Conservation (phyloP, 2,329 filamentous ascomycete genomes). For the Tolypocladium cylindrosporum region DNA sequence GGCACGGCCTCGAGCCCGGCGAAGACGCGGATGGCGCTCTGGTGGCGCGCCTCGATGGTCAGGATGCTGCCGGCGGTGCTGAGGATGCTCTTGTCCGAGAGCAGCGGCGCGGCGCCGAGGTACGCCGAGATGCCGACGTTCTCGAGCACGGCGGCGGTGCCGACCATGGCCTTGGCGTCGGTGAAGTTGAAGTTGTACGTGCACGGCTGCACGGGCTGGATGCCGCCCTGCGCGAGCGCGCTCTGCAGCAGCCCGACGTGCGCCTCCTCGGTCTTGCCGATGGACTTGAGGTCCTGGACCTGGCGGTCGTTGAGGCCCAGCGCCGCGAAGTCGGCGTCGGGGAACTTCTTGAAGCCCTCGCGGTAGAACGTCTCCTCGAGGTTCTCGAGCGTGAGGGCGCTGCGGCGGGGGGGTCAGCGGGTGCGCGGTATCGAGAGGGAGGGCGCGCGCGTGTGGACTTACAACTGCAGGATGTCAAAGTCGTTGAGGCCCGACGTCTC, state of each 20-base stretch:
- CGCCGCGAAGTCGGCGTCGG: slow-evolving; percentile 53
- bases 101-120: slow-evolving; percentile 58
- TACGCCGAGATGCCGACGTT: slow-evolving; percentile 66
- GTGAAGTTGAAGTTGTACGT: slow-evolving; percentile 63
- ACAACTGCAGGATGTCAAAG: slow-evolving; percentile 50
- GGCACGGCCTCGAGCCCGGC: slow-evolving; percentile 50
- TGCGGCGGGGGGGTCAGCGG: slow-evolving; percentile 1
- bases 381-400: slow-evolving; percentile 62
- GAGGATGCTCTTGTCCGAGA: slow-evolving; percentile 50
- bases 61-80: slow-evolving; percentile 60
- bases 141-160: slow-evolving; percentile 60
- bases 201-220: slow-evolving; percentile 58
- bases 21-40: slow-evolving; percentile 59
- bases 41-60: slow-evolving; percentile 64
- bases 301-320: slow-evolving; percentile 19
- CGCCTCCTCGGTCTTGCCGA: slow-evolving; percentile 51
- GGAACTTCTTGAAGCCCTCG: slow-evolving; percentile 59
- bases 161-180: slow-evolving; percentile 56
- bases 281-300: slow-evolving; percentile 42
- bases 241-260: slow-evolving; percentile 33
- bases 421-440: too few species aligned
- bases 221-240: slow-evolving; percentile 51
- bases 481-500: slow-evolving; percentile 39
- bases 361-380: slow-evolving; percentile 66
- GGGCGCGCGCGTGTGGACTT: slow-evolving; percentile 14